Evolutionary conservation across 1,284 basidiomycete species (phyloP).

Genomic region (Cryptococcus sp.): DNA sequence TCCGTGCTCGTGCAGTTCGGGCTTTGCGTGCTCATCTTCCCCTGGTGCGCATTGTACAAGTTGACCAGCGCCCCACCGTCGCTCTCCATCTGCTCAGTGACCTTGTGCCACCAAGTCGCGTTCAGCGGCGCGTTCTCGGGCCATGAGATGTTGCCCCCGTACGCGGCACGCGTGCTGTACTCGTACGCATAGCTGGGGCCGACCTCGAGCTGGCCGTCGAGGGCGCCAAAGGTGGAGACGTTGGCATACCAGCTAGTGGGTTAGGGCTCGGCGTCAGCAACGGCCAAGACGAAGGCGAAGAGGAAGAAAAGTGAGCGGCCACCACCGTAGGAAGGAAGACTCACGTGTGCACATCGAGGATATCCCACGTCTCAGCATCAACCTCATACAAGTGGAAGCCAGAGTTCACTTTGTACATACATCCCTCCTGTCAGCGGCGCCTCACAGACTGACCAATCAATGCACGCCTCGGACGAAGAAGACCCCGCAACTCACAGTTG

Average conservation of each 20-base stretch:
- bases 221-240: constrained; percentile 58
- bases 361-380: constrained; percentile 61
- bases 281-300: too few relatives aligned
- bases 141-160: constrained; percentile 65
- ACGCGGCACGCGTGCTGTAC: constrained; percentile 67
- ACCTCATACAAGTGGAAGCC: constrained; percentile 62
- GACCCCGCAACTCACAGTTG: constrained; percentile 58
- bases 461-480: too few relatives aligned
- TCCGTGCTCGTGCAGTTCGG: constrained; percentile 58
- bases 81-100: constrained; percentile 68
- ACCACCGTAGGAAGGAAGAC: too few relatives aligned
- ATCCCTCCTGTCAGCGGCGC: background rate
- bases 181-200: constrained; percentile 68
- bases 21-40: constrained; percentile 56
- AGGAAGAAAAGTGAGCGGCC: too few relatives aligned
- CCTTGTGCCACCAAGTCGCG: constrained; percentile 70
- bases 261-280: too few relatives aligned
- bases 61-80: constrained; percentile 60
- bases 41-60: constrained; percentile 68
- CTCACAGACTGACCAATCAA: background rate
- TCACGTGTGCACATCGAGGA: constrained; percentile 69
- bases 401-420: constrained; percentile 56
- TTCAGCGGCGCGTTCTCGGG: constrained; percentile 66
- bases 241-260: constrained; percentile 59
- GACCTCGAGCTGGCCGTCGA: constrained; percentile 57